Evolutionary conservation across 805 yeast genomes (phyloP).

Genomic region (Candida taoyuanica): DNA sequence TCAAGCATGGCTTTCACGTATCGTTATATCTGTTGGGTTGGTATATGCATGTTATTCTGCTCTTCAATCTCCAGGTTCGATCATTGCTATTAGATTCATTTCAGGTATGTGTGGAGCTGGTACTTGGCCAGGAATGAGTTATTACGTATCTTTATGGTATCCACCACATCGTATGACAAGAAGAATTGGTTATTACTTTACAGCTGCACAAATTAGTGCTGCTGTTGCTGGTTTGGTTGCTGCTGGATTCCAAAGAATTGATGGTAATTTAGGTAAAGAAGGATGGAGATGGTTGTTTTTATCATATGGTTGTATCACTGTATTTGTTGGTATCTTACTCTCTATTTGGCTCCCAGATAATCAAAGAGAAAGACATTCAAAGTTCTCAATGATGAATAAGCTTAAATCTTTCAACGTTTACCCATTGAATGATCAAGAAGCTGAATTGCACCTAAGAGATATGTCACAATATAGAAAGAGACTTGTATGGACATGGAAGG

Average conservation of each 20-base stretch:
- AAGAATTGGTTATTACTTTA: constrained; percentile 83
- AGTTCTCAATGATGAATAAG: constrained; percentile 10
- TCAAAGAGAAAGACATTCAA: constrained; percentile 15
- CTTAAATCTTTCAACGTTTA: constrained; percentile 21
- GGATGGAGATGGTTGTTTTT: constrained; percentile 90
- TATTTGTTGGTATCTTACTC: constrained; percentile 56
- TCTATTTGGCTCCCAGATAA: constrained; percentile 82
- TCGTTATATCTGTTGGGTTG: constrained; percentile 69
- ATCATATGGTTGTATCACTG: constrained; percentile 68
- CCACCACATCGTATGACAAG: constrained; percentile 72
- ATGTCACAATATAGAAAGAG: constrained; percentile 48
- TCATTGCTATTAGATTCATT: constrained; percentile 67
- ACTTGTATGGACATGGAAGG: constrained; percentile 54
- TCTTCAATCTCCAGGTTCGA: constrained; percentile 48
- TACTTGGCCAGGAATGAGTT: constrained; percentile 87
- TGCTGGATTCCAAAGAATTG: constrained; percentile 86
- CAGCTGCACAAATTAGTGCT: constrained; percentile 89
- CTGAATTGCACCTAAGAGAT: constrained; percentile 52
- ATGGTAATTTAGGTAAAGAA: constrained; percentile 58
- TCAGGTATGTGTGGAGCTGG: constrained; percentile 81
- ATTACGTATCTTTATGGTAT: constrained; percentile 80
- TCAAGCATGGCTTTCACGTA: constrained; percentile 79
- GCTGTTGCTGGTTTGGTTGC: constrained; percentile 84
- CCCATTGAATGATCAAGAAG: constrained; percentile 54
- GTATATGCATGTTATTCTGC: constrained; percentile 73